Evolutionary conservation across 2,329 filamentous ascomycete genomes (phyloP), one percentile per base, ranked within the genome.

Genomic region (Penicillium expansum): DNA sequence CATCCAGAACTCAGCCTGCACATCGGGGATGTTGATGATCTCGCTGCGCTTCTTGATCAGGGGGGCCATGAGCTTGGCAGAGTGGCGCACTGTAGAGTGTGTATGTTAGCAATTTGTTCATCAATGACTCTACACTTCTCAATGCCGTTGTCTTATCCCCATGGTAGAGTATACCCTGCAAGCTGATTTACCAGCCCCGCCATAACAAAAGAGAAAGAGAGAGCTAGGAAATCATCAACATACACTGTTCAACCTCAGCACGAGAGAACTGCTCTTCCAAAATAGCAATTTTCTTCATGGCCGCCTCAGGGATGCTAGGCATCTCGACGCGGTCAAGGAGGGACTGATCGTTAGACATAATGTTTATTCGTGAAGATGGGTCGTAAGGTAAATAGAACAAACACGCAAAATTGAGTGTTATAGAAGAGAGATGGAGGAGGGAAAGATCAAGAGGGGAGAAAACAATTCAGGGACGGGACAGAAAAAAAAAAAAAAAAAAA

Each of bases 181-280:
- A 29, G 18, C 20, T 32, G 9, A 18, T 18, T 18, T 11, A 14
- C n/a, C 29, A 39, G 3, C 24, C 11, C 27, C 35, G 13, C 18
- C 37, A 33, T 33, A 20, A 18, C 20, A 18, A 13, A 4, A 27
- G 14, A 33, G 9, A 14, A 32, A 22, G 13, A 38, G 27, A n/a
- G n/a, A n/a, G n/a, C 38, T 29, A 38, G 50, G 8, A 29, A 52
- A 8, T 32, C 30, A 27, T 4, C 37, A 52, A 83, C 88, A 73
- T 81, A 96, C 92, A 82, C 69, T 94, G 87, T 73, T 96, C 88
- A 35, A 87, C 82, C 76, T 97, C 92, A 35, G 86, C 86, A 67
- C 92, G 85, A 58, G 92, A 87, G 69, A 96, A 96, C 62, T 95
- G 88, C 65, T 86, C 83, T 80, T 96, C 91, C 62, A 97, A 81